Evolutionary conservation across 2,329 filamentous ascomycete species (phyloP).

Genomic region (Fusarium chaquense): DNA sequence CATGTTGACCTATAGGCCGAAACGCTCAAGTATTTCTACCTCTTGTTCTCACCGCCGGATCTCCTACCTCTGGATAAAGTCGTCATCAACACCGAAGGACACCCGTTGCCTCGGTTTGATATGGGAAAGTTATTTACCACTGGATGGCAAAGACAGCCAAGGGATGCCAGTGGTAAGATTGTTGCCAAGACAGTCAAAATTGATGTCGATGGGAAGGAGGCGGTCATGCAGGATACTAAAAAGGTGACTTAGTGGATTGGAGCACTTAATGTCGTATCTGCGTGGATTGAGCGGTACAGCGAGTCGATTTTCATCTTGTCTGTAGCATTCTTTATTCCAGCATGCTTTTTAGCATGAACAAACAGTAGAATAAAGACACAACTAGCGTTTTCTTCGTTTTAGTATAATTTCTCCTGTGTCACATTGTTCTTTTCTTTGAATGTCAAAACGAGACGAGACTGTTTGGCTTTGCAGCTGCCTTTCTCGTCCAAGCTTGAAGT

Average conservation of each 20-base stretch:
- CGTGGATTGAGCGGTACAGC: slow-evolving; percentile 1
- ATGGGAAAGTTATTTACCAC: slow-evolving; percentile 81
- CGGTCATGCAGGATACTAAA: slow-evolving; percentile 21
- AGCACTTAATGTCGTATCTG: slow-evolving; percentile 8
- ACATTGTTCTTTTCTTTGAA: not conserved
- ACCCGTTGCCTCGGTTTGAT: slow-evolving; percentile 88
- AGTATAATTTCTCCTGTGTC: not conserved
- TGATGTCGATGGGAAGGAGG: slow-evolving; percentile 27
- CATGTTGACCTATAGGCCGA: slow-evolving; percentile 73
- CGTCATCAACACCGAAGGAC: slow-evolving; percentile 96
- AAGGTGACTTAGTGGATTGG: slow-evolving; percentile 13
- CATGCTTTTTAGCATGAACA: slow-evolving; percentile 8
- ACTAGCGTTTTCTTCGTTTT: not conserved
- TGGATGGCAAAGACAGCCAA: slow-evolving; percentile 80
- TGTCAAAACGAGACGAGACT: not conserved
- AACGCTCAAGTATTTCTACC: slow-evolving; percentile 97
- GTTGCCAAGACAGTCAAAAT: slow-evolving; percentile 38
- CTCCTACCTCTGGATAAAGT: slow-evolving; percentile 86
- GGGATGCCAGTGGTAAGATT: slow-evolving; percentile 61
- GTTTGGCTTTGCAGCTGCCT: slow-evolving; percentile 27
- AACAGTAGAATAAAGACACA: slow-evolving; percentile 4
- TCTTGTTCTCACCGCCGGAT: slow-evolving; percentile 88
- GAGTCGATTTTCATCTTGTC: slow-evolving; percentile 18
- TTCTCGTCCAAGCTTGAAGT: slow-evolving; percentile 28
- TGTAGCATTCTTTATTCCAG: slow-evolving; percentile 16